Percentiles rank a stretch among this genome's conserved stretches.
phyloP scores from a whole-genome alignment of 2,329 filamentous ascomycete species.

The Cladosporium sp. region DNA sequence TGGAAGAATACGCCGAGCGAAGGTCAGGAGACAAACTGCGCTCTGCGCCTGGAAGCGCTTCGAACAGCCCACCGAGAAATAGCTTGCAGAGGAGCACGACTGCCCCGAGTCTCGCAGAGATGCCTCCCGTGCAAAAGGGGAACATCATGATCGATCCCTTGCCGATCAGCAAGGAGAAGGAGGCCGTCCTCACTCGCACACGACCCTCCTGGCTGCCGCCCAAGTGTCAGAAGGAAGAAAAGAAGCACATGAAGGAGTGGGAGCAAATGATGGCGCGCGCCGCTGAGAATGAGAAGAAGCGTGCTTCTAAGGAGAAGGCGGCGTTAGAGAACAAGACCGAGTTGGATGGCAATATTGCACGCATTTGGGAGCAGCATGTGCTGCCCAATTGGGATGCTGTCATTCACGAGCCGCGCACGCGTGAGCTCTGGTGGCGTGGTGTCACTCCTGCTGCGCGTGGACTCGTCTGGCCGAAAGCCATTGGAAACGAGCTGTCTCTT shows the following conservation, averaged over 20 bases:
- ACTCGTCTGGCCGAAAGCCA: constrained; percentile 64
- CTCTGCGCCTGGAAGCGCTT: constrained; percentile 19
- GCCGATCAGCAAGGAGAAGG: constrained; percentile 81
- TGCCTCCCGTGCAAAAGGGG: constrained; percentile 65
- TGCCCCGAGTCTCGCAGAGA: constrained; percentile 37
- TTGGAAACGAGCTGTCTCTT: constrained; percentile 69
- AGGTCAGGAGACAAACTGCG: constrained; percentile 42
- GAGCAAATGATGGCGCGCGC: constrained; percentile 73
- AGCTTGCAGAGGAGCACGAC: constrained; percentile 17
- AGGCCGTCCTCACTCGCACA: constrained; percentile 72
- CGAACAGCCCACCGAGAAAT: constrained; percentile 26
- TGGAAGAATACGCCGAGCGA: constrained; percentile 69
- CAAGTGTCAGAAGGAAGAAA: constrained; percentile 87
- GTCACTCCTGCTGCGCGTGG: constrained; percentile 68
- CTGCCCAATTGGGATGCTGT: constrained; percentile 71
- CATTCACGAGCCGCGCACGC: constrained; percentile 63
- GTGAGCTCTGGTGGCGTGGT: constrained; percentile 80
- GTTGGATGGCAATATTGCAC: constrained; percentile 41
- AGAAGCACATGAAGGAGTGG: constrained; percentile 79
- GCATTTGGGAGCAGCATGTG: constrained; percentile 73
- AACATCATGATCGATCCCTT: constrained; percentile 83
- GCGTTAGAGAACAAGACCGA: constrained; percentile 50
- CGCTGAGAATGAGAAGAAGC: constrained; percentile 53
- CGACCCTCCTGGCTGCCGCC: constrained; percentile 81
- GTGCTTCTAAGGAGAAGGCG: constrained; percentile 46